Conservation (phyloP, 805 yeast species). For the Schwanniomyces pseudopolymorphus region DNA sequence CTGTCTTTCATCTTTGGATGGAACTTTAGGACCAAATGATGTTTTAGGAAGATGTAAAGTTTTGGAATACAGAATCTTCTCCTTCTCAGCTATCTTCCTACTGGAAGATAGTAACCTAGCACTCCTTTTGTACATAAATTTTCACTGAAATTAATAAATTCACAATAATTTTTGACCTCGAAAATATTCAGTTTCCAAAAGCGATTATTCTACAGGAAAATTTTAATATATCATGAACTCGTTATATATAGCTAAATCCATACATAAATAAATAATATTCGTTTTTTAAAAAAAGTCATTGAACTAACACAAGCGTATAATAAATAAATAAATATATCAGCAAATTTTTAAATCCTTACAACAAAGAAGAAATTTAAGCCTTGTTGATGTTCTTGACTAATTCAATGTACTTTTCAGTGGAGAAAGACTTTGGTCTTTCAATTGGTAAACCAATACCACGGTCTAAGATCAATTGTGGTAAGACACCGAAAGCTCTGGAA, state of each 20-base stretch:
- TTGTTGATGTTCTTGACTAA: conserved; percentile 52
- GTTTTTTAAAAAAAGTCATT: neutral
- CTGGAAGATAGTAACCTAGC: conserved; percentile 2
- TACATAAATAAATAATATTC: conserved; percentile 8
- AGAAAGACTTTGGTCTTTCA: conserved; percentile 86
- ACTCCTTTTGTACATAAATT: neutral
- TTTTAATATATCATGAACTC: conserved; percentile 9
- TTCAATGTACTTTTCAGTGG: conserved; percentile 88
- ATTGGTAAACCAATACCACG: conserved; percentile 75
- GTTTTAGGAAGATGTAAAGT: conserved; percentile 70
- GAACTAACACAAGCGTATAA: conserved; percentile 5
- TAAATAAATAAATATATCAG: conserved; percentile 5
- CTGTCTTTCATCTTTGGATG: conserved; percentile 44
- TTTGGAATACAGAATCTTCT: conserved; percentile 36
- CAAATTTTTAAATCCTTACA: neutral
- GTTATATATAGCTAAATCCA: conserved; percentile 9
- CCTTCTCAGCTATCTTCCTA: neutral
- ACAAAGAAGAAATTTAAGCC: conserved; percentile 7
- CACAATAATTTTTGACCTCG: neutral
- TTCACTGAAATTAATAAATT: neutral
- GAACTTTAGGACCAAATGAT: conserved; percentile 49
- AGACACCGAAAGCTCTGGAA: conserved; percentile 76
- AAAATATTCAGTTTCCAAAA: neutral
- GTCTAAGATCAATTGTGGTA: conserved; percentile 79
- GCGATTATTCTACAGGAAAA: neutral